Base-by-base conservation (phyloP, 2,329 filamentous ascomycete species). In the Aureobasidium sp. region DNA sequence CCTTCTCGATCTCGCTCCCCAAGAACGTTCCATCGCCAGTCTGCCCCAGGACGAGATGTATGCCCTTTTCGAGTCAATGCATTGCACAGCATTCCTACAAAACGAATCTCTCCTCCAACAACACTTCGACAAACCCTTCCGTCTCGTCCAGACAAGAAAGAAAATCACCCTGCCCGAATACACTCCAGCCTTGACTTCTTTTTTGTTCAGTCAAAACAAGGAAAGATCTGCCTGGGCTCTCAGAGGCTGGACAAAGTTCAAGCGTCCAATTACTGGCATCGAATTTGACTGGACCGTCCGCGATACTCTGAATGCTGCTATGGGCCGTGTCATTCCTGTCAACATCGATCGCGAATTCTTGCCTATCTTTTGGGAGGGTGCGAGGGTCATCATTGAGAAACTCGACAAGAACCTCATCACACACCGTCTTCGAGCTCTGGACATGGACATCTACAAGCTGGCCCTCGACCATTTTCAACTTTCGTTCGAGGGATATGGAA, bases 281-380 rank as follows among this genome's bases (percentile, higher is more conserved):
- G 89, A 94, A 66, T 97, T 96, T 71, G 89, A 96, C 47, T 95
- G 89, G 87, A 89, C 90, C 12, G 85, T 97, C 44, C 86, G 87
- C 65, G 87, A 89, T 64, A 86, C 87, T 37, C 79, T 97, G 20
- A 77, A 86, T 41, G 79, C 82, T 61, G 86, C 86, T 8, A 85
- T 96, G 63, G 77, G 82, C 55, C 79, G 82, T 31, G 85, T 88
- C 1, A 82, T 83, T 53, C 77, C 80, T 63, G 81, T 79, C 61
- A 82, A 82, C 25, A 73, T 79, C 17, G 79, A 80, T 65, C 66
- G 76, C 47, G 72, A 77, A 59, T 77, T 82, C 55, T 82, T 96
- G 4, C 81, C 87, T 66, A 81, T 83, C 34, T 91, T 96, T 68
- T 97, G 93, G 93, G 80, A 84, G 67, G 91, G 87, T 0, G 84